Evolutionary conservation across 768 basidiomycete species (phyloP).

Genomic region (Chlorophyllum brunneum): DNA sequence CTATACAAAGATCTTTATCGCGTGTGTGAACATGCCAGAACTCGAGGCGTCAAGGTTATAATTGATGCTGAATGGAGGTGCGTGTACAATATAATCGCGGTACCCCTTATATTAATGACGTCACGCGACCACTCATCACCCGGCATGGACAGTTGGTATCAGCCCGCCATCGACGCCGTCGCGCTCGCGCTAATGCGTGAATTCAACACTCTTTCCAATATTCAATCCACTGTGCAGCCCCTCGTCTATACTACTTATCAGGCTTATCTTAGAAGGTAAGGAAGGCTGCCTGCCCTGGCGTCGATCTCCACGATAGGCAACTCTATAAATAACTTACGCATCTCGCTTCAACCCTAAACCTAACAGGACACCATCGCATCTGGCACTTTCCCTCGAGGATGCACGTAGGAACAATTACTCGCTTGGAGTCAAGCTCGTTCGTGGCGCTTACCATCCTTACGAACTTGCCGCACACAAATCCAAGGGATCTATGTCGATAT

Average conservation of each 20-base stretch:
- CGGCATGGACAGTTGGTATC: conserved; percentile 45
- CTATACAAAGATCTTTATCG: conserved; percentile 57
- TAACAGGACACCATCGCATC: conserved; percentile 62
- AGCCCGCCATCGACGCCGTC: conserved; percentile 83
- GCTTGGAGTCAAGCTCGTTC: conserved; percentile 88
- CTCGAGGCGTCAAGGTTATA: conserved; percentile 63
- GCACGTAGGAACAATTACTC: conserved; percentile 66
- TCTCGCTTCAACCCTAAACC: background rate
- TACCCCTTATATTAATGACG: background rate
- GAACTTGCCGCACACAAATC: conserved; percentile 54
- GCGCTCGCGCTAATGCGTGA: conserved; percentile 69
- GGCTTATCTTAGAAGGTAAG: conserved; percentile 76
- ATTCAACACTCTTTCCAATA: conserved; percentile 55
- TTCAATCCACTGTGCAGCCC: conserved; percentile 38
- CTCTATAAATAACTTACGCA: conserved; percentile 3
- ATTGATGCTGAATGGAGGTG: conserved; percentile 86
- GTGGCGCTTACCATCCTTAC: conserved; percentile 86
- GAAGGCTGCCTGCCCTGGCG: background rate
- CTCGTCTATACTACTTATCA: conserved; percentile 86
- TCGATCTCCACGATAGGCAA: background rate
- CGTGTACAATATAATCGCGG: conserved; percentile 6
- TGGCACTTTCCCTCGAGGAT: conserved; percentile 59
- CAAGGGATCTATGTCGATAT: conserved; percentile 40
- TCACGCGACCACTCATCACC: conserved; percentile 3
- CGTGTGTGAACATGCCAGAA: conserved; percentile 63